phyloP scores from a whole-genome alignment of 352 stramenopile species.

The Phytopythium vexans region DNA sequence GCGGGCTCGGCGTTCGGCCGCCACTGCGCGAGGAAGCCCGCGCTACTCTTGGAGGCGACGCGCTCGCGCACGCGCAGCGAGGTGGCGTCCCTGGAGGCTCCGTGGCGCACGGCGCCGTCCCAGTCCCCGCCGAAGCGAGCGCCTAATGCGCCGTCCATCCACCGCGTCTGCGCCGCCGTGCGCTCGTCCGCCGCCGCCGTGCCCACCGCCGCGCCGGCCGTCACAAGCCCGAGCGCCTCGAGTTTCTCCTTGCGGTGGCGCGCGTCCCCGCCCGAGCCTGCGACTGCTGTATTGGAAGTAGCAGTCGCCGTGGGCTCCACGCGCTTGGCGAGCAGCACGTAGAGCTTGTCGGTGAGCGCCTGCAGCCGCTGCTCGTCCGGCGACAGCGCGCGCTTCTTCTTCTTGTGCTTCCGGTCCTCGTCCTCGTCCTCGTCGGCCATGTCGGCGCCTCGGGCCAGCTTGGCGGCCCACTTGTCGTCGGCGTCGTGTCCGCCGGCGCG shows the following conservation, averaged over 20 bases:
- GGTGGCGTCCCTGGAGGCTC: conserved; percentile 66
- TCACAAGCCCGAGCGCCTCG: conserved; percentile 52
- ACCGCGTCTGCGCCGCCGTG: conserved; percentile 76
- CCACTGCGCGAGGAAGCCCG: conserved; percentile 44
- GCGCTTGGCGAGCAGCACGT: conserved; percentile 45
- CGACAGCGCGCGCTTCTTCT: conserved; percentile 27
- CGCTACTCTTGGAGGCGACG: conserved; percentile 9
- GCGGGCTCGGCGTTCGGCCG: conserved; percentile 65
- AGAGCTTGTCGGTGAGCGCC: conserved; percentile 68
- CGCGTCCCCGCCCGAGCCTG: conserved; percentile 8
- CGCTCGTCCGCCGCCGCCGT: conserved; percentile 50
- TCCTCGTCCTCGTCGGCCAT: conserved; percentile 44
- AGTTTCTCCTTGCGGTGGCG: conserved; percentile 65
- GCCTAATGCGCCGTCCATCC: conserved; percentile 68
- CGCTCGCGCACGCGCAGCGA: conserved; percentile 55
- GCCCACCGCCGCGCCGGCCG: conserved; percentile 52
- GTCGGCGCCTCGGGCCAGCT: conserved; percentile 53
- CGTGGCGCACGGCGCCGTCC: conserved; percentile 63
- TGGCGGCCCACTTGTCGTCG: conserved; percentile 59
- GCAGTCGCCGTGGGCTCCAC: conserved; percentile 7
- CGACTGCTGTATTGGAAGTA: background rate
- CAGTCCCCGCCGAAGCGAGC: conserved; percentile 51
- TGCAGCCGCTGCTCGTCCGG: conserved; percentile 71
- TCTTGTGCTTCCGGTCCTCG: conserved; percentile 20
- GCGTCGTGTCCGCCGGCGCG: conserved; percentile 17